These are phyloP conservation scores for Yarrowia alimentaria DNA, from an alignment of 805 yeast genomes.

Conservation along the genomic window DNA sequence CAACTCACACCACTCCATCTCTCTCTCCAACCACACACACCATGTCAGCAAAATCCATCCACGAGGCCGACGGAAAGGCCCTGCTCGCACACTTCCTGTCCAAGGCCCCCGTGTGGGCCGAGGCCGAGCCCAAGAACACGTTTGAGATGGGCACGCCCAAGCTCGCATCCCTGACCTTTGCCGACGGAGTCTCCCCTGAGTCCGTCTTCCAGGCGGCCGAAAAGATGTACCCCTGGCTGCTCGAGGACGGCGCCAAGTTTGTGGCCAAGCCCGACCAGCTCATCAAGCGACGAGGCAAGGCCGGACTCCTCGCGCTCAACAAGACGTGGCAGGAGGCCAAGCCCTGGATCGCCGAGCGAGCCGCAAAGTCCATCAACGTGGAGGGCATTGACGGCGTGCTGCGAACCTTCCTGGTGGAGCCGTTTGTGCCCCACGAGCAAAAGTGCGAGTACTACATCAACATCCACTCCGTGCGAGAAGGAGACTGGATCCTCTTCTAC, in stretches of 20 bases:
- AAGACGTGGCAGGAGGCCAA: slow-evolving; percentile 47
- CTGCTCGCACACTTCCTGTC: slow-evolving; percentile 45
- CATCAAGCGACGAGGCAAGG: slow-evolving; percentile 49
- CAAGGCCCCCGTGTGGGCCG: slow-evolving; percentile 42
- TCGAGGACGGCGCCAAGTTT: slow-evolving; percentile 41
- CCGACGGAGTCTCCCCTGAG: slow-evolving; percentile 37
- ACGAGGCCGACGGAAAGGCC: slow-evolving; percentile 50
- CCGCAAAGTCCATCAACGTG: slow-evolving; percentile 43
- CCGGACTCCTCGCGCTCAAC: slow-evolving; percentile 46
- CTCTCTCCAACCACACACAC: background rate
- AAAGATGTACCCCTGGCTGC: slow-evolving; percentile 45
- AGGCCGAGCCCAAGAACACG: slow-evolving; percentile 37
- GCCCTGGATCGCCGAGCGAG: slow-evolving; percentile 47
- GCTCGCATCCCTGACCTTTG: slow-evolving; percentile 42
- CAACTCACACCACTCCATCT: background rate
- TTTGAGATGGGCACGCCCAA: slow-evolving; percentile 41
- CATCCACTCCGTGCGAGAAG: slow-evolving; percentile 49
- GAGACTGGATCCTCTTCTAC: slow-evolving; percentile 49
- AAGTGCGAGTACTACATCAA: slow-evolving; percentile 48
- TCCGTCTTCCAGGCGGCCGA: slow-evolving; percentile 42
- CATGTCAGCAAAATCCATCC: slow-evolving; percentile 48
- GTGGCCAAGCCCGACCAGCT: slow-evolving; percentile 50
- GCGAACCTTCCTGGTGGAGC: slow-evolving; percentile 47
- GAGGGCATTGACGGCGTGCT: slow-evolving; percentile 45
- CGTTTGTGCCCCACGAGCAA: slow-evolving; percentile 50